Evolutionary conservation across 179 eudicot genomes (phyloP), one percentile per base, ranked within the genome.

Genomic region (Amaranthus tricolor): DNA sequence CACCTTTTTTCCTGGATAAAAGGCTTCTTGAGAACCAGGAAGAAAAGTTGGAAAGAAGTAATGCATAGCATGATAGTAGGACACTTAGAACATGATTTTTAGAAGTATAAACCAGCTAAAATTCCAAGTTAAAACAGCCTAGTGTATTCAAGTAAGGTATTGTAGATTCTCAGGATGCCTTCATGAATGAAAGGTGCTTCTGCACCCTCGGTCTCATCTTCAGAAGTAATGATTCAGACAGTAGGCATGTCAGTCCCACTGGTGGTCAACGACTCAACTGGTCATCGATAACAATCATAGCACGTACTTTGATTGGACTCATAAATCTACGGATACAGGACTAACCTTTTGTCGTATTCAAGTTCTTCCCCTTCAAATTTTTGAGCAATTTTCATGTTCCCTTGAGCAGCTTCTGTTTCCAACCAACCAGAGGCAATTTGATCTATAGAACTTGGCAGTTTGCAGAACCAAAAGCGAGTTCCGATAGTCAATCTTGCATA

Each of bases 231-330:
- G 71, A 94, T 90, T 49, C 78, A 79, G 31, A 83, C 90, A 21
- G 66, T 76, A 6, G 71, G 83, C 70, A 81, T 85, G 16, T 76
- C 69, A 58, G 70, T 80, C 51, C 88, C 85, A 24, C 78, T 79
- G 3, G 91, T 63, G 70, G 90, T 85, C 78, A 88, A 93, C 9
- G 96, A 88, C 31, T 24, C 31, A 24, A 24, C 31, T 24, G 31
- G 31, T 24, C 31, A 24, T 24, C 31, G 31, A 24, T 24, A 24
- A 2, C 31, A 24, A 24, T 24, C 31, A 24, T 40, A 94, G 91
- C 96, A 94, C 92, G 84, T 94, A 94, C 75, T 89, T 90, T 15
- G 97, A 96, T 0, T 97, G 98, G 14, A 97, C 98, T 73, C 98
- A 81, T n/a, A 94, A 87, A 70, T 94, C 98, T 80, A 92, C 97